Evolutionary conservation across 768 basidiomycete species (phyloP).

Genomic region (Baorangia bicolor): DNA sequence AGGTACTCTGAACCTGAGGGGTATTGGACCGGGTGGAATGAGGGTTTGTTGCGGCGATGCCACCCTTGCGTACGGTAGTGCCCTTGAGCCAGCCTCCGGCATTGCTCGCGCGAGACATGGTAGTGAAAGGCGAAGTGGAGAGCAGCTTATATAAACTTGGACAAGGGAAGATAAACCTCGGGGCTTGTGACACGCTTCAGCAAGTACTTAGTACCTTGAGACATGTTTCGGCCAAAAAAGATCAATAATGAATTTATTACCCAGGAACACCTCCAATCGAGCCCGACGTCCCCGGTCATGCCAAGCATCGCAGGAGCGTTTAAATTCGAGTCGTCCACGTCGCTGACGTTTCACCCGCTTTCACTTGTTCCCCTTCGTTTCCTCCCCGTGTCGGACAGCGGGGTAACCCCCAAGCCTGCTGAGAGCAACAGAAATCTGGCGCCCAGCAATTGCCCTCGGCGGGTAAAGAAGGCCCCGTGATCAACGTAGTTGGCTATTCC

Average conservation of each 20-base stretch:
- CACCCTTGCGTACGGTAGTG: constrained; percentile 72
- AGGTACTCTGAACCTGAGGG: constrained; percentile 69
- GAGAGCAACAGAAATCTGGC: not conserved
- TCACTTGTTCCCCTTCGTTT: not conserved
- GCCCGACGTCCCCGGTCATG: not conserved
- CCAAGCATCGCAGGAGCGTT: not conserved
- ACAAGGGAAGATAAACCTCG: not conserved
- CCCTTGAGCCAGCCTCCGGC: constrained; percentile 62
- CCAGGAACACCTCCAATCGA: not conserved
- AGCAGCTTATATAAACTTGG: constrained; percentile 14
- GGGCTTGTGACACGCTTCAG: too few species aligned
- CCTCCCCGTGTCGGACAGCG: not conserved
- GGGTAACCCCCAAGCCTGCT: not conserved
- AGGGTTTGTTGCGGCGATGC: constrained; percentile 39
- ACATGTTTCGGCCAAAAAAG: constrained; percentile 11
- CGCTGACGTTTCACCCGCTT: not conserved
- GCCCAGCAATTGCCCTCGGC: not conserved
- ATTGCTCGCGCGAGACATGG: constrained; percentile 34
- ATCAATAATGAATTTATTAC: not conserved
- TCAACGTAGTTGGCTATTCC: constrained; percentile 6
- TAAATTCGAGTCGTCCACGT: not conserved
- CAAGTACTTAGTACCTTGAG: not conserved
- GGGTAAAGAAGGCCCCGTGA: constrained; percentile 9
- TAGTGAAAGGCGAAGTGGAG: not conserved
- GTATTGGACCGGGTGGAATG: constrained; percentile 60